phyloP scores from a whole-genome alignment of 2,329 filamentous ascomycete species.

The Colletotrichum plurivorum region DNA sequence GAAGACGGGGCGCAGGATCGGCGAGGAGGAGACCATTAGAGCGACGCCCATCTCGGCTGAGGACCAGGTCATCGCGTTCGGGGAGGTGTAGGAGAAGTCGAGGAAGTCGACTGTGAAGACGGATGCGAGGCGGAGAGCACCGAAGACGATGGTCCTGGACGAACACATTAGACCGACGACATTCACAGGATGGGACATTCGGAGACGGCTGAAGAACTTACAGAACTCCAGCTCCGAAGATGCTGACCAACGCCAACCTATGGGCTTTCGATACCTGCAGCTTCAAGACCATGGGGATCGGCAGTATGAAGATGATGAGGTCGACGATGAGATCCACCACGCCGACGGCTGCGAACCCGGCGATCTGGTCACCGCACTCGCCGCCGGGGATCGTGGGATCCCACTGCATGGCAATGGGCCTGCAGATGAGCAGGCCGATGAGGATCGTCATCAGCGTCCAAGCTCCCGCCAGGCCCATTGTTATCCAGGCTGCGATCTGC shows the following conservation, averaged over 20 bases:
- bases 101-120: conserved; percentile 42
- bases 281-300: conserved; percentile 73
- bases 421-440: conserved; percentile 41
- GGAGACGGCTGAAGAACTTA: conserved; percentile 37
- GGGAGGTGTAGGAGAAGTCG: conserved; percentile 45
- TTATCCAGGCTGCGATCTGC: conserved; percentile 31
- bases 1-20: conserved; percentile 45
- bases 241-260: conserved; percentile 47
- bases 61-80: conserved; percentile 44
- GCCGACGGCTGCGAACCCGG: conserved; percentile 48
- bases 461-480: conserved; percentile 37
- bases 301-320: conserved; percentile 74
- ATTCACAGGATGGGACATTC: rapidly evolving
- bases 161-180: not conserved
- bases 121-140: conserved; percentile 43
- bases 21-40: conserved; percentile 45
- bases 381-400: conserved; percentile 43
- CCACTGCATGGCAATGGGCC: conserved; percentile 40
- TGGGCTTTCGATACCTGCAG: conserved; percentile 61
- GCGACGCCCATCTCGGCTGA: conserved; percentile 45
- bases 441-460: conserved; percentile 44
- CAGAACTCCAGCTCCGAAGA: conserved; percentile 50
- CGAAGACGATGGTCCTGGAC: conserved; percentile 49
- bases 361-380: conserved; percentile 50
- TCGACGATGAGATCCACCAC: conserved; percentile 71